These are phyloP conservation scores for Beauveria brongniartii DNA, from an alignment of 2,329 filamentous ascomycete genomes.

Conservation along the genomic window DNA sequence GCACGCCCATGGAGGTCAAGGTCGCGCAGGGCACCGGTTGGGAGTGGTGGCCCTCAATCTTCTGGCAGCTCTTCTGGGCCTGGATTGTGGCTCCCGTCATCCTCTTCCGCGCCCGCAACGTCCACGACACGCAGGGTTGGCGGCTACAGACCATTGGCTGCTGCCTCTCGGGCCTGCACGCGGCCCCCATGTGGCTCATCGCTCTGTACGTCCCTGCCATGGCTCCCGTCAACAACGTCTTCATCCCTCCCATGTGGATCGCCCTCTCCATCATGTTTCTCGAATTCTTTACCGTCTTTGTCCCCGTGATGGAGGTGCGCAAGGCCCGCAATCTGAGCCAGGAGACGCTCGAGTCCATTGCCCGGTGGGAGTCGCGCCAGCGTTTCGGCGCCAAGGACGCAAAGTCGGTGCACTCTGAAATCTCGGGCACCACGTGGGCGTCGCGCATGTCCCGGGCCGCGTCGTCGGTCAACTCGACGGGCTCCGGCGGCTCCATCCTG, in stretches of 20 bases:
- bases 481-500: slow-evolving; percentile 37
- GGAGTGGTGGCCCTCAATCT: slow-evolving; percentile 61
- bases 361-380: slow-evolving; percentile 37
- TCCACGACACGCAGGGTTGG: slow-evolving; percentile 61
- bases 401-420: slow-evolving; percentile 26
- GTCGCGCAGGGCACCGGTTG: slow-evolving; percentile 43
- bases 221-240: slow-evolving; percentile 43
- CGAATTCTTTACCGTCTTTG: slow-evolving; percentile 55
- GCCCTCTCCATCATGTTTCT: slow-evolving; percentile 53
- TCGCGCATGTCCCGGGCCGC: slow-evolving; percentile 28
- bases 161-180: slow-evolving; percentile 46
- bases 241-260: slow-evolving; percentile 56
- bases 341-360: slow-evolving; percentile 41
- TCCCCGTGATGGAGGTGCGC: slow-evolving; percentile 51
- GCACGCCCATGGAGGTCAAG: slow-evolving; percentile 43
- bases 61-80: slow-evolving; percentile 58
- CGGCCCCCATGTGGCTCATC: slow-evolving; percentile 59
- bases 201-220: slow-evolving; percentile 47
- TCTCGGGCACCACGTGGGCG: slow-evolving; percentile 28
- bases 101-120: slow-evolving; percentile 51
- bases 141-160: slow-evolving; percentile 52
- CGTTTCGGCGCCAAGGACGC: slow-evolving; percentile 19
- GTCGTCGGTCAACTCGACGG: slow-evolving; percentile 22
- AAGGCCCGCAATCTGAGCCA: slow-evolving; percentile 36
- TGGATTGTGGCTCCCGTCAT: slow-evolving; percentile 54